Evolutionary conservation across 495 filamentous ascomycete species (phyloP), one percentile per base, ranked within the genome.

Genomic region (Aspergillus kassunensis): DNA sequence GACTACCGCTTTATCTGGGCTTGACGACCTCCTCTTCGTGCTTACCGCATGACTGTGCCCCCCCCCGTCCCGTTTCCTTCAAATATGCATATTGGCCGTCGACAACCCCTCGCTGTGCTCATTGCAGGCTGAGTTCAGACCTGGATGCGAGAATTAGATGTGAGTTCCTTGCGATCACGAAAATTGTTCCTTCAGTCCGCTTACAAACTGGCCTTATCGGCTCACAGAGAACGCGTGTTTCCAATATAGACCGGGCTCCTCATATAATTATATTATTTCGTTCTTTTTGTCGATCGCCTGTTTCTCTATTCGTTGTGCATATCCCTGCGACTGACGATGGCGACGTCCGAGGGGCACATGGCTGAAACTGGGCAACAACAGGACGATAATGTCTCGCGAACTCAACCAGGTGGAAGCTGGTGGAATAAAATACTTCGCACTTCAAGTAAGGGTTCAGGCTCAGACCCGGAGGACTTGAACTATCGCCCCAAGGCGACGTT

Each of bases 401-500:
- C 24, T 6, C 37, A 19, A 20, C 11, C 44, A 25, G 42, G 33
- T 18, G 49, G 20, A 36, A 16, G 27, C 1, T 55, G 51, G 52
- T 55, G 48, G 44, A 47, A 29, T 3, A 33, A 35, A 37, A 12
- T 42, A 18, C 45, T 54, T 31, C 16, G 42, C 19, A 20, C 42
- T 5, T 37, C 45, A 3, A 36, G 25, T 7, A 10, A 33, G 46
- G 46, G 48, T 12, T 8, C 45, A 0, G 49, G 54, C 0, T 25
- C 24, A 2, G 42, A 35, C 9, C 44, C 52, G 13, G 48, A 58
- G 13, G 31, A 57, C 10, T 19, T 34, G 25, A 54, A 46, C 9
- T 74, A 76, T 56, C 68, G 73, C n/a, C 40, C 70, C 11, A 82
- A 75, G 71, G 90, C 87, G 78, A 89, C 78, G 7, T 74, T 97